Evolutionary conservation across 805 yeast genomes (phyloP).

Genomic region (Pichia manshurica): DNA sequence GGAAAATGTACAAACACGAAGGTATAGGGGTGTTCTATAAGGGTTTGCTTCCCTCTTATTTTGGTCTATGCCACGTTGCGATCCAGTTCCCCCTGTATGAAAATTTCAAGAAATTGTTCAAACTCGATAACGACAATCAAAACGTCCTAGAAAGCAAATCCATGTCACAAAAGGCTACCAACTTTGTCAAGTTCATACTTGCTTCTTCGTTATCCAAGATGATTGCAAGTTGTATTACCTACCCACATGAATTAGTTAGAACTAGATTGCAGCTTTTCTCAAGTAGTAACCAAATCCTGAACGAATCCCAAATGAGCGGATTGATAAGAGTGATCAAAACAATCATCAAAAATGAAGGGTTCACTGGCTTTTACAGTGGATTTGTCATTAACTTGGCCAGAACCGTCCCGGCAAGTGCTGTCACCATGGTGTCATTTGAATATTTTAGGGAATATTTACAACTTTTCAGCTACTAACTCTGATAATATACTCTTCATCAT

Average conservation of each 20-base stretch:
- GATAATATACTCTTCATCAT: neutral
- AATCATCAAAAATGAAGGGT: conserved; percentile 62
- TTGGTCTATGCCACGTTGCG: conserved; percentile 91
- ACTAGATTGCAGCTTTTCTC: conserved; percentile 74
- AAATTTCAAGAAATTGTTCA: conserved; percentile 54
- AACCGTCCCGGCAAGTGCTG: conserved; percentile 92
- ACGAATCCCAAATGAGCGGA: conserved; percentile 22
- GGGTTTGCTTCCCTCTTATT: conserved; percentile 83
- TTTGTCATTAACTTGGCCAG: conserved; percentile 78
- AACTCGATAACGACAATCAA: conserved; percentile 13
- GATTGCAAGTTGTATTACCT: conserved; percentile 82
- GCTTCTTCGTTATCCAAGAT: conserved; percentile 83
- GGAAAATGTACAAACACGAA: conserved; percentile 69
- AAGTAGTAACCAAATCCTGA: conserved; percentile 16
- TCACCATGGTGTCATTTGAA: conserved; percentile 91
- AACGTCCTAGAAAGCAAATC: conserved; percentile 10
- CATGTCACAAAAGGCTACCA: conserved; percentile 5
- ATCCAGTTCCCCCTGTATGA: conserved; percentile 95
- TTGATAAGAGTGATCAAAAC: conserved; percentile 30
- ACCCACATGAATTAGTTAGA: conserved; percentile 92
- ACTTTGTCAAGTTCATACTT: conserved; percentile 40
- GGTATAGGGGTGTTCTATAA: conserved; percentile 80
- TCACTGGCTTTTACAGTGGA: conserved; percentile 83
- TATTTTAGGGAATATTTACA: conserved; percentile 55
- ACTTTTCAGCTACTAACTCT: conserved; percentile 12